A percentile compares a stretch with the other conserved stretches of the same genome.
Conservation (phyloP, 129 eudicot genomes). For the Pseudognaphalium luteoalbum region DNA sequence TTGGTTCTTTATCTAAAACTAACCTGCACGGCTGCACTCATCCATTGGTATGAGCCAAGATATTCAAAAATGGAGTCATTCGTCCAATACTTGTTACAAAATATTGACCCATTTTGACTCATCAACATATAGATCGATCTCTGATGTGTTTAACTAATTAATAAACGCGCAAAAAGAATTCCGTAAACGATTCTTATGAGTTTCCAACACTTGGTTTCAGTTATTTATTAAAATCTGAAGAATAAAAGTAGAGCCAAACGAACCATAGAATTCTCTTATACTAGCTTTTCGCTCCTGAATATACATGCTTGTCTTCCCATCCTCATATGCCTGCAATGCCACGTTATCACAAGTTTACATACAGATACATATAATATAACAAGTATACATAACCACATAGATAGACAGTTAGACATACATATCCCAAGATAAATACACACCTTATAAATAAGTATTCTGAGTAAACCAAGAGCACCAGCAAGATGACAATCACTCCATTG, state of each 20-base stretch:
- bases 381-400: neutral
- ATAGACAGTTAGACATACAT: neutral
- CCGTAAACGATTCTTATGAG: neutral
- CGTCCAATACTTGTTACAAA: neutral
- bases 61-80: neutral
- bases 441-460: constrained; percentile 74
- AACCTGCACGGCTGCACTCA: neutral
- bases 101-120: neutral
- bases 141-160: neutral
- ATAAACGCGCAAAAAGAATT: too few species aligned
- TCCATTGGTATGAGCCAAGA: neutral
- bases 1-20: neutral
- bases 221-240: neutral
- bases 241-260: constrained; percentile 11
- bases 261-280: constrained; percentile 68
- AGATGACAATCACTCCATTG: constrained; percentile 87
- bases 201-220: neutral
- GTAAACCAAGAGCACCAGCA: constrained; percentile 89
- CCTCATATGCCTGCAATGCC: constrained; percentile 64
- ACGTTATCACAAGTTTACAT: constrained; percentile 5
- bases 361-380: neutral
- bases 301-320: constrained; percentile 75
- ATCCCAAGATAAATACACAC: constrained; percentile 31
- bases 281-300: constrained; percentile 77
- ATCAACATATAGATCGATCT: neutral